Evolutionary conservation across 768 basidiomycete species (phyloP), one percentile per base, ranked within the genome.

Genomic region (Calocybe cyanea): DNA sequence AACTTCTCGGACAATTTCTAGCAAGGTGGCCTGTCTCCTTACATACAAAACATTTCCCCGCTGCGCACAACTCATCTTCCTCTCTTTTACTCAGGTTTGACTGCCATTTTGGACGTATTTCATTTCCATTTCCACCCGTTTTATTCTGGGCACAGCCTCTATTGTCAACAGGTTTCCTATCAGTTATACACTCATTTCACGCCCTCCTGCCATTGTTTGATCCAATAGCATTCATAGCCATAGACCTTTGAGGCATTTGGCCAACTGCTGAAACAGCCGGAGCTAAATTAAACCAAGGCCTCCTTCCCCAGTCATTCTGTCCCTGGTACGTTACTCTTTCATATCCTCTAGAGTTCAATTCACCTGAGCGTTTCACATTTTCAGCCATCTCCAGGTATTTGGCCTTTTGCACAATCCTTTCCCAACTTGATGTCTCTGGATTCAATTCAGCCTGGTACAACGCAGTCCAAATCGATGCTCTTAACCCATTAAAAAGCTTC

Each of bases 401-500:
- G 4, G 66, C 66, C 1, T 53, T 58, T 0, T 40, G 35, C 0
- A 55, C 45, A 0, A 70, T 53, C 8, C 64, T 48, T 0, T 57
- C 48, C 61, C 60, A 68, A 0, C 33, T 37, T 0, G 61, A 48
- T 1, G 14, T 31, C 11, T 65, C 61, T 2, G 63, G 62, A n/a
- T 58, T 59, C 0, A 69, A 45, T 2, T 60, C 45, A 4, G 60
- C 42, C 3, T 36, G 30, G 33, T 62, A 67, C 0, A 71, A 51
- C n/a, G 62, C 59, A 1, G 48, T 46, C 33, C 65, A 61, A 5
- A 73, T 58, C 3, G 54, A 41, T 0, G 47, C 32, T 2, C 38
- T 38, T 9, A 71, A 46, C 0, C 68, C 63, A 10, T 57, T 52
- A 61, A 66, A 75, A 0, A 72, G 52, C 28, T 63, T 61, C 9